Conservation (phyloP, 345 rosid species). For the Eucalyptus albens region DNA sequence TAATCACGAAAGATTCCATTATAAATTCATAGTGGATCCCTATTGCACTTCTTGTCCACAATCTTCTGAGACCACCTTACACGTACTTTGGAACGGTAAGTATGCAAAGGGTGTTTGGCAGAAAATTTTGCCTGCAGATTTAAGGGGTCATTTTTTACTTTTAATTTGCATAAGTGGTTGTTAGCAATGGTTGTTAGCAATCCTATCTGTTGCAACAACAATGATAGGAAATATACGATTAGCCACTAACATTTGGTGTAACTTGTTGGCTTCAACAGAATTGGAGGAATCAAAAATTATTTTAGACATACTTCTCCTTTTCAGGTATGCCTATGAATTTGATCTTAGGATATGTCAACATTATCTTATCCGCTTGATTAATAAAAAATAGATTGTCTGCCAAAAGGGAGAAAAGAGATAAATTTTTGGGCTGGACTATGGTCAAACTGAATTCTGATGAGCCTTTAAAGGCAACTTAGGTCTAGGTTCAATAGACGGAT, state of each 20-base stretch:
- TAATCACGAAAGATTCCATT: not conserved
- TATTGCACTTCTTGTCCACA: not conserved
- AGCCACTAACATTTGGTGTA: not conserved
- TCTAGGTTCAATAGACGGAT: not conserved
- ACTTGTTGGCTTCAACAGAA: not conserved
- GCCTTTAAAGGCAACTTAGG: not conserved
- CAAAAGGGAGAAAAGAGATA: not conserved
- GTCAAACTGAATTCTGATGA: not conserved
- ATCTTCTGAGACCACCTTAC: not conserved
- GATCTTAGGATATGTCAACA: not conserved
- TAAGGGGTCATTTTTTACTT: not conserved
- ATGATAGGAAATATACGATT: not conserved
- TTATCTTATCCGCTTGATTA: not conserved
- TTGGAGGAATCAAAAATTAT: not conserved
- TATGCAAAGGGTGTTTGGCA: not conserved
- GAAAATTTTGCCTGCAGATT: not conserved
- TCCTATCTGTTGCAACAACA: not conserved
- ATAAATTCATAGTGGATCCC: not conserved
- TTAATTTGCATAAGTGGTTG: not conserved
- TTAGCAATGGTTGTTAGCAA: not conserved
- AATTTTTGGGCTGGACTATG: not conserved
- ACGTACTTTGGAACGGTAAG: not conserved
- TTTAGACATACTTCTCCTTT: not conserved
- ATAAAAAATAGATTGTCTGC: too few relatives aligned
- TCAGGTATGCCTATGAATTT: not conserved